These are phyloP conservation scores for Diaporthe longicolla DNA, from an alignment of 2,329 filamentous ascomycete species.

Conservation along the genomic window DNA sequence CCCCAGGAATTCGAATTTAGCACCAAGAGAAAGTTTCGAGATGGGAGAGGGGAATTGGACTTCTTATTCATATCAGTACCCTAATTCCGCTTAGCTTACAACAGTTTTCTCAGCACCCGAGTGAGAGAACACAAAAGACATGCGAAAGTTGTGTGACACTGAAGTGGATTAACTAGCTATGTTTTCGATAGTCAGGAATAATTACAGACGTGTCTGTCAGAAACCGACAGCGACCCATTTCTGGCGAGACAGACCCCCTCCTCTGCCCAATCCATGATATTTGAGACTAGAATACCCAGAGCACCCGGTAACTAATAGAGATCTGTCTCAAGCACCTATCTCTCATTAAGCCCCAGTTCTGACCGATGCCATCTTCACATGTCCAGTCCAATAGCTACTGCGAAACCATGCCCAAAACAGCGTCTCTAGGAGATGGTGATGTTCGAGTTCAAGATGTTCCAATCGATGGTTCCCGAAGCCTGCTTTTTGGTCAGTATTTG, in stretches of 20 bases:
- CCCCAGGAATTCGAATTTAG: too few species aligned
- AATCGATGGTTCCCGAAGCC: conserved; percentile 28
- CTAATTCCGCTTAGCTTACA: too few species aligned
- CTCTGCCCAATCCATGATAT: too few species aligned
- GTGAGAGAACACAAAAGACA: background rate
- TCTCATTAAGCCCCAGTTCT: background rate
- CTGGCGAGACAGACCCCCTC: background rate
- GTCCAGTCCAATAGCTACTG: background rate
- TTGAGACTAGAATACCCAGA: background rate
- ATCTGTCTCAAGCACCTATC: background rate
- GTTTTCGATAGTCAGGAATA: background rate
- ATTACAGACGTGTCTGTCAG: background rate
- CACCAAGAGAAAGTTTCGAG: too few species aligned
- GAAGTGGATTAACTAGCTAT: background rate
- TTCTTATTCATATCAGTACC: too few species aligned
- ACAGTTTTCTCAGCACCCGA: background rate
- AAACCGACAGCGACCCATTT: background rate
- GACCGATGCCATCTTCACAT: background rate
- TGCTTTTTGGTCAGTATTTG: background rate
- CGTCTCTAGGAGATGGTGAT: conserved; percentile 32
- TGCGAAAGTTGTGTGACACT: background rate
- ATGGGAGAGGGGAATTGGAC: too few species aligned
- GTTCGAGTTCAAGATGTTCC: conserved; percentile 28
- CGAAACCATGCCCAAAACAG: too few species aligned
- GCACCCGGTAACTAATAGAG: too few species aligned